Base-by-base conservation (phyloP, 306 rosid genomes). In the Prunus padus region DNA sequence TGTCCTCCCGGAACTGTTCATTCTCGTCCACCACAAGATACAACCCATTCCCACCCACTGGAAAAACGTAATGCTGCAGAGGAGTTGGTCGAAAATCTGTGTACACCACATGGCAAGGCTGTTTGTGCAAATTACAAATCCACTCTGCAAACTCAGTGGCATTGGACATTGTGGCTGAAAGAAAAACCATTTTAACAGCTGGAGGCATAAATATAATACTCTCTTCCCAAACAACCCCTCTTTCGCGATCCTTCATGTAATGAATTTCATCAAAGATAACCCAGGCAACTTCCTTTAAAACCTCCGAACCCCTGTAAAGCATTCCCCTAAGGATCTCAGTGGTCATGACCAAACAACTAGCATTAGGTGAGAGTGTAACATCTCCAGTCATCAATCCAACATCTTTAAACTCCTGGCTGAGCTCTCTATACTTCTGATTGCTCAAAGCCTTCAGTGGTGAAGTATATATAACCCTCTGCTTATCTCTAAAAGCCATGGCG, bases 181-280 rank as follows among this genome's bases (percentile, higher is more conserved):
- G 91, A 55, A 94, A 94, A 51, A 91, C 97, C 98, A 94, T 94
- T 76, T 91, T 94, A 63, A 94, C 92, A 19, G 91, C 97, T 4
- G 96, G 92, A 1, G 98, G 98, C 81, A 91, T 81, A 40, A 91
- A 94, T 5, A 94, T 90, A n/a, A 94, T 94, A 84, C 98, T 94
- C 84, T 94, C 98, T 77, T 94, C 98, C 98, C 98, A 94, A 76
- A 94, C 98, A 55, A 94, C 98, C 67, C 98, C 98, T 80, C 98
- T 87, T 72, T 94, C 98, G 6, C 97, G 87, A 83, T 94, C 98
- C 87, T 85, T 91, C 98, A 94, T 94, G 45, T 94, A 94, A 73
- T 94, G 98, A 64, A 94, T 94, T 76, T 94, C 98, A 76, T 94
- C 98, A 62, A 94, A 94, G 37, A 94, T 94, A 50, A 94, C 98